These are phyloP conservation scores for Mycosphaerella arachidis DNA, from an alignment of 2,329 filamentous ascomycete species.

Conservation along the genomic window DNA sequence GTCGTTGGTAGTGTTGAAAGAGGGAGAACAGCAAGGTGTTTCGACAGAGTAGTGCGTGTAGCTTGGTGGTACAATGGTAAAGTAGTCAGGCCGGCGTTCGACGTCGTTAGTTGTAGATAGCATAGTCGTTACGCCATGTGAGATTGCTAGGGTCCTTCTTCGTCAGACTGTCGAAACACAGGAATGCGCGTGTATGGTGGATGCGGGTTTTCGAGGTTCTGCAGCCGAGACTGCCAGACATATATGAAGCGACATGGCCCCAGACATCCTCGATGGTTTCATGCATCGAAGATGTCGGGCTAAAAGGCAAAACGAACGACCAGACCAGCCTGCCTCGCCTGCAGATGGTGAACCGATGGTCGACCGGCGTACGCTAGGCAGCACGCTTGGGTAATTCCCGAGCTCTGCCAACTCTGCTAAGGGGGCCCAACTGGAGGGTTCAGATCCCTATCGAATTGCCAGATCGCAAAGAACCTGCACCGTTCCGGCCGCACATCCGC, in stretches of 20 bases:
- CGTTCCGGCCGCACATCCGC: slow-evolving; percentile 1
- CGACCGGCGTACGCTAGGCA: slow-evolving; percentile 1
- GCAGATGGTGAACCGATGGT: not conserved
- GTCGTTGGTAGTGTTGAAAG: slow-evolving; percentile 3
- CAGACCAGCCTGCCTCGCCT: not conserved
- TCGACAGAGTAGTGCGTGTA: slow-evolving; percentile 18
- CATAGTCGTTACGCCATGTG: slow-evolving; percentile 7
- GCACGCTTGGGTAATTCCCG: not conserved
- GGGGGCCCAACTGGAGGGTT: not conserved
- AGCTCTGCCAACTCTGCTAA: not conserved
- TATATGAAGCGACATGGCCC: slow-evolving; percentile 10
- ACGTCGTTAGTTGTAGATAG: slow-evolving; percentile 1
- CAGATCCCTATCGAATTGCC: slow-evolving; percentile 8
- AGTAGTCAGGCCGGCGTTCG: slow-evolving; percentile 14
- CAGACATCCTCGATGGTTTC: slow-evolving; percentile 8
- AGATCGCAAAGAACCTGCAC: slow-evolving; percentile 1
- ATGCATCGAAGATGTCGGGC: slow-evolving; percentile 10
- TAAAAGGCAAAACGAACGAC: not conserved
- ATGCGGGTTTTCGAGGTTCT: slow-evolving; percentile 3
- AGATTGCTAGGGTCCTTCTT: not conserved
- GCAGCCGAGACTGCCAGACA: slow-evolving; percentile 1
- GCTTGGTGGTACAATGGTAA: slow-evolving; percentile 11
- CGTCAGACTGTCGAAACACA: slow-evolving; percentile 7
- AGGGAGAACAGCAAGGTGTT: slow-evolving; percentile 18
- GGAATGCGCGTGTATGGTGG: slow-evolving; percentile 9